Evolutionary conservation across 768 basidiomycete genomes (phyloP), one percentile per base, ranked within the genome.

Genomic region (Leucocoprinus birnbaumii): DNA sequence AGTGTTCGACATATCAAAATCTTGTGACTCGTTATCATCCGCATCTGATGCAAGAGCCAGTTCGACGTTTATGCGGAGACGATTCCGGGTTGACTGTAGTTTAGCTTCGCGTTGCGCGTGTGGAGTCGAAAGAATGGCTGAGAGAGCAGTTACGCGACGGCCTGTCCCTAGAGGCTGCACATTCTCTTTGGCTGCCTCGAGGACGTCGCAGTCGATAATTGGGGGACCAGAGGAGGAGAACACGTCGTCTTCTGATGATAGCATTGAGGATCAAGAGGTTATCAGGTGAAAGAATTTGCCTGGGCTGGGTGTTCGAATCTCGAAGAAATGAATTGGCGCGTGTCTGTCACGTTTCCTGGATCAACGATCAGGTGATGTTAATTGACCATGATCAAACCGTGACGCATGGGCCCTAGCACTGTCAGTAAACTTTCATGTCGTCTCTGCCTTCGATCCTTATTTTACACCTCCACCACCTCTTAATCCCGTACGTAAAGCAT

Each of bases 131-230:
- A 93, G 74, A 50, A 91, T 76, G 43, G 83, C 79, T 22, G 89
- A 88, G 48, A 93, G 76, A 0, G 91, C 79, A 11, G 89, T 89
- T 48, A 88, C 90, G 58, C 87, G 81, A 42, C 90, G 80, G n/a
- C 90, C 90, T 2, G 82, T 77, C 10, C 85, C 87, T 9, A 92
- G 79, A 40, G 89, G 90, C 66, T 89, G 91, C 26, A 93, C 88
- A 62, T 93, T 93, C 68, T 93, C 90, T 65, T 93, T 93, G 11
- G 89, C 83, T 3, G 88, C 88, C 63, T 91, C 89, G 14, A 93
- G 76, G 0, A 93, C 73, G 63, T 91, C 90, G 59, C 84, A 87
- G 70, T 93, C 89, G 44, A 93, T 87, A 43, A 91, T 84, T 21
- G 71, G 60, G 0, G 74, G 68, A 3, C 65, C 61, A 25, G 70